phyloP scores from a whole-genome alignment of 805 yeast species.

The Metschnikowia kunwiensis region DNA sequence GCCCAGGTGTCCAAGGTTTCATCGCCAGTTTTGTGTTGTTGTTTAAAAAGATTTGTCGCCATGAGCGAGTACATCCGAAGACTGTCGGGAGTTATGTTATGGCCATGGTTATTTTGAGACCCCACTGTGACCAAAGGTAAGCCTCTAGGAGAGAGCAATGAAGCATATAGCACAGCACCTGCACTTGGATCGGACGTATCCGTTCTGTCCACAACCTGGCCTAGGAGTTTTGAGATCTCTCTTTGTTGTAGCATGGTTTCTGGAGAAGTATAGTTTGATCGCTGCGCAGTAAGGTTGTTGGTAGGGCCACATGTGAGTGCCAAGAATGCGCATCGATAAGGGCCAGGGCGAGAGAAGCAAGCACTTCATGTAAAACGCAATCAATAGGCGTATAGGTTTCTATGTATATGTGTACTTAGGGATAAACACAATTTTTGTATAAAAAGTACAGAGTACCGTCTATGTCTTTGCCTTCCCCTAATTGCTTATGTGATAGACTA shows the following conservation, averaged over 20 bases:
- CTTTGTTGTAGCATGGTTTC: slow-evolving; percentile 37
- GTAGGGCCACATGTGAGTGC: no score
- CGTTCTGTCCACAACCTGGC: slow-evolving; percentile 27
- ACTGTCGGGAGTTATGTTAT: slow-evolving; percentile 24
- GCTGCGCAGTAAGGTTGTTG: neutral
- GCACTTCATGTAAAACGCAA: no score
- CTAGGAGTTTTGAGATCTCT: slow-evolving; percentile 34
- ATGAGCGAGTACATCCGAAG: slow-evolving; percentile 35
- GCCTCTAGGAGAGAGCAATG: slow-evolving; percentile 36
- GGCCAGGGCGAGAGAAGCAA: no score
- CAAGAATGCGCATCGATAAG: no score
- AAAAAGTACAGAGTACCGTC: no score
- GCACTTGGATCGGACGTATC: slow-evolving; percentile 1
- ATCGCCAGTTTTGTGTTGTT: slow-evolving; percentile 16
- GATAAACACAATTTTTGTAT: no score
- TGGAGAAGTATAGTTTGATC: neutral
- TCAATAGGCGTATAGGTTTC: no score
- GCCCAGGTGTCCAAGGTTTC: slow-evolving; percentile 25
- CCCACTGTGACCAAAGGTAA: slow-evolving; percentile 40
- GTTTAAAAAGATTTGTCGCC: slow-evolving; percentile 29
- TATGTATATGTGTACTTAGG: no score
- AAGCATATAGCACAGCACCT: slow-evolving; percentile 24
- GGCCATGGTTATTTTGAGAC: slow-evolving; percentile 15
- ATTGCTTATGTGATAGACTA: no score
- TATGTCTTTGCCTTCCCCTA: no score